These are phyloP conservation scores for Abelmoschus esculentus DNA, from an alignment of 345 rosid species.

Conservation along the genomic window DNA sequence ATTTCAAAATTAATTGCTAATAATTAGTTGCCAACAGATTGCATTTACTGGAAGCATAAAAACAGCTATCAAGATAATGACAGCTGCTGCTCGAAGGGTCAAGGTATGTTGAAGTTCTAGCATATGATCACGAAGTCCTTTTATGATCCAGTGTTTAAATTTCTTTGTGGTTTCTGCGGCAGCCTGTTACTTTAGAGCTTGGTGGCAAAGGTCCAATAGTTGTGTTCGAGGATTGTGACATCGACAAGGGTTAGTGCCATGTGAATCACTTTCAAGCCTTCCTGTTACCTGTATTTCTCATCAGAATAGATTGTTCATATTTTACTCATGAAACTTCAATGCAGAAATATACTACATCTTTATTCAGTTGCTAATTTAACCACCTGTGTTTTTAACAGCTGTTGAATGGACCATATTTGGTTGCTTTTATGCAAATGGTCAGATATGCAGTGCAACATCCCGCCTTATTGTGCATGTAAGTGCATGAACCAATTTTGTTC, in stretches of 20 bases:
- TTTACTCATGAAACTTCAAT: neutral
- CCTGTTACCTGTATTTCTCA: neutral
- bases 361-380: neutral
- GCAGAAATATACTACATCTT: slow-evolving; percentile 1
- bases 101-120: slow-evolving; percentile 44
- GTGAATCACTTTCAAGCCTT: slow-evolving; percentile 1
- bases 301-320: slow-evolving; percentile 3
- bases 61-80: slow-evolving; percentile 76
- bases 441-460: slow-evolving; percentile 98
- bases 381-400: slow-evolving; percentile 40
- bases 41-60: slow-evolving; percentile 90
- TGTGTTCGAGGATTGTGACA: slow-evolving; percentile 87
- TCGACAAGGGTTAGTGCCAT: slow-evolving; percentile 61
- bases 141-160: slow-evolving; percentile 11
- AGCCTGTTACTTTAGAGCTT: slow-evolving; percentile 92
- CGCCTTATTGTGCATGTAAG: slow-evolving; percentile 89
- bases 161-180: slow-evolving; percentile 19
- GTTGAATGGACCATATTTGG: slow-evolving; percentile 81
- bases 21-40: slow-evolving; percentile 35
- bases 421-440: slow-evolving; percentile 95
- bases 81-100: slow-evolving; percentile 72
- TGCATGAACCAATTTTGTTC: neutral
- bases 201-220: slow-evolving; percentile 94
- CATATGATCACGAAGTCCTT: neutral
- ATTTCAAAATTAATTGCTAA: slow-evolving; percentile 5